A percentile compares a stretch with the other conserved stretches of the same genome.
These are phyloP conservation scores for Smittium culicis DNA, from an alignment of 371 early-diverging fungal species.

Conservation along the genomic window DNA sequence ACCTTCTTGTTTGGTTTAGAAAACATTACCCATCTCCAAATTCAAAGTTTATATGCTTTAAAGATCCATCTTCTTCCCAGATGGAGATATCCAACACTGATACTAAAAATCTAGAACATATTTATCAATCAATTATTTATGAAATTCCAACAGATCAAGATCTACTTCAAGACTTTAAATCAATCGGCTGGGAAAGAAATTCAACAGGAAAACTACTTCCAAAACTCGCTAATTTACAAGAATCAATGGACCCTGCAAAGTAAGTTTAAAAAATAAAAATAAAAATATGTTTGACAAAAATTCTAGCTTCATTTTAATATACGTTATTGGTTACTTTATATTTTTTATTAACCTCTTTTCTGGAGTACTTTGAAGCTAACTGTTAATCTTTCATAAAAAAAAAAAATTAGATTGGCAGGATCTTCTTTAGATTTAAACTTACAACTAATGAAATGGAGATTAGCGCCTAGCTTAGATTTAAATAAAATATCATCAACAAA, in stretches of 20 bases:
- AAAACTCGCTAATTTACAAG: slow-evolving; percentile 65
- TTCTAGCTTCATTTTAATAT: too few species aligned
- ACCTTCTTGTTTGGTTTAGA: slow-evolving; percentile 54
- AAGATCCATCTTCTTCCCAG: slow-evolving; percentile 31
- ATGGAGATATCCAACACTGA: neutral
- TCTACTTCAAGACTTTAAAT: neutral
- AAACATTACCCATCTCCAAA: slow-evolving; percentile 33
- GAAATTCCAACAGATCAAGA: neutral
- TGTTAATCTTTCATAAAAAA: too few species aligned
- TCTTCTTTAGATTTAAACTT: slow-evolving; percentile 84
- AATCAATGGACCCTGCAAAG: slow-evolving; percentile 66
- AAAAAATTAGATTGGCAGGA: slow-evolving; percentile 65
- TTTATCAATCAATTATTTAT: neutral
- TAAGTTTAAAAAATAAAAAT: neutral
- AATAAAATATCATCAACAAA: slow-evolving; percentile 58
- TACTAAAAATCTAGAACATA: slow-evolving; percentile 7
- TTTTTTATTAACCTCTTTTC: neutral
- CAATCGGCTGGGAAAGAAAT: slow-evolving; percentile 87
- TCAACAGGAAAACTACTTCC: slow-evolving; percentile 63
- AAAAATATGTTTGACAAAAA: too few species aligned
- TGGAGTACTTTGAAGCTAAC: too few species aligned
- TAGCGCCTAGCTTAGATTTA: slow-evolving; percentile 69
- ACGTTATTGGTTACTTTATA: too few species aligned
- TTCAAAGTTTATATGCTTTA: slow-evolving; percentile 50
- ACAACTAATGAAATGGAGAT: slow-evolving; percentile 90